Evolutionary conservation across 2,329 filamentous ascomycete species (phyloP), one percentile per base, ranked within the genome.

Genomic region (Hirsutella minnesotensis): DNA sequence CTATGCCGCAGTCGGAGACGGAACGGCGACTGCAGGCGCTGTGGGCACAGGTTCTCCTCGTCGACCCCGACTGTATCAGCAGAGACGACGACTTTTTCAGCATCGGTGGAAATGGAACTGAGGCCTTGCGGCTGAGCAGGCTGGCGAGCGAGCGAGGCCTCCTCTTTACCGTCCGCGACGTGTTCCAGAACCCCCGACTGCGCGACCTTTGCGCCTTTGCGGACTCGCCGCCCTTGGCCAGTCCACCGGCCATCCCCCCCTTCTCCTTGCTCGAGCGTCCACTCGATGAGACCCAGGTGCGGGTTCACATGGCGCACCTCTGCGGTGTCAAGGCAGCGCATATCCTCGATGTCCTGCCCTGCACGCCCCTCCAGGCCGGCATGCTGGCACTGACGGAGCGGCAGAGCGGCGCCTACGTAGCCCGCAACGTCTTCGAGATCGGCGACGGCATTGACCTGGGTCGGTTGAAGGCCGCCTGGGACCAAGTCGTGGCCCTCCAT

Each of bases 21-120:
- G 39, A 40, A 20, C 39, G 39, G 19, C 8, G 39, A 34, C 13
- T 62, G 9, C 53, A 57, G 5, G 45, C 49, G 12, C 39, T 56
- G 16, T 65, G 61, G 60, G 40, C 46, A 22, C 51, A 55, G 24
- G 44, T 62, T 5, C 53, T 64, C 3, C 56, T 56, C 12, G 40
- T 53, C 3, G 53, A 57, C 9, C 40, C 51, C 13, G 31, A 34
- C 3, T 52, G 56, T 5, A 46, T 64, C 24, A 47, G 54, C 1
- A 46, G 53, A 1, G 49, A 57, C 3, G 59, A 62, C 47, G 57
- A 57, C 51, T 68, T 68, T 55, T 64, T 67, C 49, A 54, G 53
- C 0, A 55, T 68, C 1, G 66, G 65, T 0, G 66, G 68, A 4
- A 66, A 70, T 52, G 70, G 67, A 0, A 55, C 70, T 12, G 55